A percentile compares a stretch with the other conserved stretches of the same genome.
Conservation (phyloP, 306 rosid genomes). For the Vachellia pachyceras region DNA sequence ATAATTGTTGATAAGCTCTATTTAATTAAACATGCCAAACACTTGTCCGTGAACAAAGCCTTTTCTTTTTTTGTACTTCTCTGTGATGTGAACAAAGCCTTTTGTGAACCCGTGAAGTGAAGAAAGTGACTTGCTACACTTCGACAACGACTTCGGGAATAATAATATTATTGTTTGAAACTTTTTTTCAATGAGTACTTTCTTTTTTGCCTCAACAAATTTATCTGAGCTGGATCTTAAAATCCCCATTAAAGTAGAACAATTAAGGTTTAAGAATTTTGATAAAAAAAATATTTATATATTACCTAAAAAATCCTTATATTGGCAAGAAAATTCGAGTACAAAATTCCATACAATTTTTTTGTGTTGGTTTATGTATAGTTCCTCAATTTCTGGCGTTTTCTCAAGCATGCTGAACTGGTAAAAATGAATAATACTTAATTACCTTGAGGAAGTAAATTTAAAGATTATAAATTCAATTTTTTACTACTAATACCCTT, state of each 20-base stretch:
- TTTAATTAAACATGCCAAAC: not conserved
- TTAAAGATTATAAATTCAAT: not conserved
- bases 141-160: not conserved
- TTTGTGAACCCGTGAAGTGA: slow-evolving; percentile 11
- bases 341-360: not conserved
- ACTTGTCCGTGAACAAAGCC: slow-evolving; percentile 3
- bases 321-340: not conserved
- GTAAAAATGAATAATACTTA: no score
- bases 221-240: no score
- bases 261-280: not conserved
- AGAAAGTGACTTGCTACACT: slow-evolving; percentile 4
- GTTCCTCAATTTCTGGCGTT: not conserved
- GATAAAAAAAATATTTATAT: no score
- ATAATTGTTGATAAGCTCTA: not conserved
- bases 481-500: not conserved
- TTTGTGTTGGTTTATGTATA: not conserved
- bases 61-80: no score
- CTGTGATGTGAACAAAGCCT: no score
- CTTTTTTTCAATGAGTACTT: not conserved
- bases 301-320: no score
- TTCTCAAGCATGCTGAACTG: not conserved
- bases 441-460: not conserved
- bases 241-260: not conserved
- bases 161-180: not conserved
- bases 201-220: no score